phyloP scores from a whole-genome alignment of 176 grass and related monocot genomes.

The Oryza glumipatula region DNA sequence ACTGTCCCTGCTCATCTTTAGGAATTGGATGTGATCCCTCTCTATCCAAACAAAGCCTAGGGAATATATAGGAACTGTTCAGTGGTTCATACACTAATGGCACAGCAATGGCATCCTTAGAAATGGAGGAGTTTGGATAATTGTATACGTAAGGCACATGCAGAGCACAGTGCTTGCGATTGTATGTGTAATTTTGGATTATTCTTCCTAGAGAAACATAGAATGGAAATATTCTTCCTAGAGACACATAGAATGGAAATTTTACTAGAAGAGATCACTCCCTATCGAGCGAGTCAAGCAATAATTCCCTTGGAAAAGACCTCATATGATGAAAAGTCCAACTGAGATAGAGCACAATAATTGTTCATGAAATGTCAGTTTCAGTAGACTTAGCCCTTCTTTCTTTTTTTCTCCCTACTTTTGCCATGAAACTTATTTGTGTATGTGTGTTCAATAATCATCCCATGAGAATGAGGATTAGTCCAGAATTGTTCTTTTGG shows the following conservation, averaged over 20 bases:
- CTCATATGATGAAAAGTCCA: slow-evolving; percentile 30
- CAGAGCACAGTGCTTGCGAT: not conserved
- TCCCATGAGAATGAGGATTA: slow-evolving; percentile 12
- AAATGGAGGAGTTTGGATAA: not conserved
- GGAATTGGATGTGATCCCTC: not conserved
- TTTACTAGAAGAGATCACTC: not conserved
- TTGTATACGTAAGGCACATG: not conserved
- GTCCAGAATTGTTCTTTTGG: slow-evolving; percentile 25
- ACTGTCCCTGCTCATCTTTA: not conserved
- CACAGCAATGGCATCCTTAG: not conserved
- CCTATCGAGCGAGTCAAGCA: slow-evolving; percentile 12
- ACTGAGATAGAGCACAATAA: slow-evolving; percentile 45
- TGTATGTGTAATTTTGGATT: not conserved
- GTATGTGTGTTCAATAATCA: slow-evolving; percentile 1
- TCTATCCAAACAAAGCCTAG: not conserved
- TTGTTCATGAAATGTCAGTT: slow-evolving; percentile 44
- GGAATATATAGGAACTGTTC: not conserved
- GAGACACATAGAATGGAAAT: slow-evolving; percentile 4
- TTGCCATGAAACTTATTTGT: slow-evolving; percentile 1
- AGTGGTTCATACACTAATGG: not conserved
- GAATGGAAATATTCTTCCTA: slow-evolving; percentile 12
- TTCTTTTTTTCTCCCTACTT: not conserved
- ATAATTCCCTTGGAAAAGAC: slow-evolving; percentile 47
- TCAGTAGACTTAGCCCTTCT: slow-evolving; percentile 21
- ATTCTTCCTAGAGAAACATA: not conserved